Evolutionary conservation across 2,329 filamentous ascomycete genomes (phyloP), one percentile per base, ranked within the genome.

Genomic region (Penicillium sp.): DNA sequence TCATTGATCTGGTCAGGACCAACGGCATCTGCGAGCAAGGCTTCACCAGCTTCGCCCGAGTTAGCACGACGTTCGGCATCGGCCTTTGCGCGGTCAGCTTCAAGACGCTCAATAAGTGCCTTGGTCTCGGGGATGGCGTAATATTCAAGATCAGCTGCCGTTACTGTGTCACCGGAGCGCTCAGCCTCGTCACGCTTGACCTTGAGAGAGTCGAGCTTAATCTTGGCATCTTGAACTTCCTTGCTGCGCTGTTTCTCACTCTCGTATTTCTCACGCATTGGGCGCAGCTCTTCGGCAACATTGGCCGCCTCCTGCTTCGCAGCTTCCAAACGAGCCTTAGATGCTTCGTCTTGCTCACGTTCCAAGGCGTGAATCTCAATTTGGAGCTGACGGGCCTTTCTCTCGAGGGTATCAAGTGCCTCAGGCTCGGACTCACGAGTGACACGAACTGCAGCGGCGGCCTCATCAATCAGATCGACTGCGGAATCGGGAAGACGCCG

Each of bases 1-100:
- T 98, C 94, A 76, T 99, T 98, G 84, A 99, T 99, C 77, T 99
- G 93, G 66, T 99, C 95, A 11, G 93, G 93, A 6, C 95, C 95
- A 67, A 99, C 95, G 51, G 95, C 86, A 74, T 99, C 95, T 3
- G 93, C 96, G 57, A 98, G 85, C 76, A 98, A 89, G 26, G 91
- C 75, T 59, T 86, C 86, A 56, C 88, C 86, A 58, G 86, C 85
- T 4, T 82, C 78, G 38, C 90, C 91, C 30, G 81, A 77, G 33
- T 80, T 79, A 45, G 79, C 77, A 55, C 79, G 82, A 57, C 84
- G 81, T 65, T 88, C 85, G 10, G 88, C 89, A 75, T 98, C 95
- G 2, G 91, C 90, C 52, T 85, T 86, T 16, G 86, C 86, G 78
- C 96, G 94, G 65, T 94, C 89, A 54, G 82, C 83, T 79, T 99